These are phyloP conservation scores for Kewa caespitosa DNA, from an alignment of 179 eudicot genomes.

Conservation along the genomic window DNA sequence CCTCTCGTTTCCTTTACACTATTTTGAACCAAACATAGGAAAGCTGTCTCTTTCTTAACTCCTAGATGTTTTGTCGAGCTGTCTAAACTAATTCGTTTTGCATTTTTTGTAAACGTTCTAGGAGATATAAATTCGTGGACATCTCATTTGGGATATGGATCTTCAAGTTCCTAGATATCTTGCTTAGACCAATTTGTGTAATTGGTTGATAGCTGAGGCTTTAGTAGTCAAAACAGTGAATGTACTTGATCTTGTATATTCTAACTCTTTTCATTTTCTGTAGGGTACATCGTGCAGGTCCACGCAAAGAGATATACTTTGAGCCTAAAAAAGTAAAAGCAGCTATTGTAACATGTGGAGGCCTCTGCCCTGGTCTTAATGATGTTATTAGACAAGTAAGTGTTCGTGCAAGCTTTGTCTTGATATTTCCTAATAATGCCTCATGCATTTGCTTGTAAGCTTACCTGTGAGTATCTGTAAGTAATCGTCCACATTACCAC, in stretches of 20 bases:
- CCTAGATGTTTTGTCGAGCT: background rate
- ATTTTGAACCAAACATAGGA: too few species aligned
- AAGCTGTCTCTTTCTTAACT: too few species aligned
- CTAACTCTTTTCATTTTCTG: slow-evolving; percentile 16
- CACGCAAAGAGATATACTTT: slow-evolving; percentile 48
- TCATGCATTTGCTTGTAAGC: slow-evolving; percentile 3
- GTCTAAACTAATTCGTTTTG: background rate
- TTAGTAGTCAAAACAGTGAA: background rate
- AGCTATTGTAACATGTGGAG: slow-evolving; percentile 55
- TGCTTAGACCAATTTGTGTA: background rate
- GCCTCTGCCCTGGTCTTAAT: slow-evolving; percentile 58
- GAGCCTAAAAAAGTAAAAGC: slow-evolving; percentile 53
- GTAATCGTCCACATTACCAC: background rate
- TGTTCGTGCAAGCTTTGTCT: background rate
- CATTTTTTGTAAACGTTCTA: background rate
- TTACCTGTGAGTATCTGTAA: background rate
- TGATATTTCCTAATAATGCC: background rate
- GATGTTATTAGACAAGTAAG: slow-evolving; percentile 56
- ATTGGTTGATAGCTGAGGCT: background rate
- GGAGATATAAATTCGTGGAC: background rate
- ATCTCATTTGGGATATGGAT: background rate
- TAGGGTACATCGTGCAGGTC: slow-evolving; percentile 60
- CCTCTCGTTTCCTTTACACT: too few species aligned
- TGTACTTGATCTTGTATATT: background rate
- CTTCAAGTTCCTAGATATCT: background rate